These are phyloP conservation scores for Basidiobolus meristosporus DNA, from an alignment of 371 early-diverging fungal genomes.

Conservation along the genomic window DNA sequence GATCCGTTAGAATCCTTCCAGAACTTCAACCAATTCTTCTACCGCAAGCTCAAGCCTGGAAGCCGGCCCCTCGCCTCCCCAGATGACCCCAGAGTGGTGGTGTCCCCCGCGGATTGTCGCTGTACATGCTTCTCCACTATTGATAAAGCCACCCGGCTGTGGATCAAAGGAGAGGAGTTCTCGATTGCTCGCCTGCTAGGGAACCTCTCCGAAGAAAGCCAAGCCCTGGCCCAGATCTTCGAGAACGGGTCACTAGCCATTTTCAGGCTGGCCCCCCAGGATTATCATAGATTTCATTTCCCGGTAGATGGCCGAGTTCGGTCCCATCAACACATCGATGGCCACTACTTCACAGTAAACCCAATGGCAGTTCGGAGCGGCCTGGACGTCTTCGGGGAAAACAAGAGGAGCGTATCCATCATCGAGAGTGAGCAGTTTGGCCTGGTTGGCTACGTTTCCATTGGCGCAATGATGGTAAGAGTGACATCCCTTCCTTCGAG, in stretches of 20 bases:
- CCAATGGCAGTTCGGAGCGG: conserved; percentile 69
- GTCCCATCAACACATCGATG: conserved; percentile 31
- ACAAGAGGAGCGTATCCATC: conserved; percentile 47
- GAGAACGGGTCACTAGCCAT: conserved; percentile 50
- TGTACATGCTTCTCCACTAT: conserved; percentile 51
- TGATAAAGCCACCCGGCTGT: conserved; percentile 43
- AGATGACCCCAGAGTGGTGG: conserved; percentile 38
- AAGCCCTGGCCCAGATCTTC: conserved; percentile 19
- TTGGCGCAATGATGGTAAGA: conserved; percentile 73
- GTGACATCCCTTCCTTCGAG: background rate
- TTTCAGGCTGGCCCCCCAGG: conserved; percentile 74
- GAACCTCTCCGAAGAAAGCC: conserved; percentile 2
- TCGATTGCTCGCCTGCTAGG: conserved; percentile 34
- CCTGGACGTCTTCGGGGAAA: conserved; percentile 71
- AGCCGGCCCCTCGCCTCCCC: conserved; percentile 39
- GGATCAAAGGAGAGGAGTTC: conserved; percentile 78
- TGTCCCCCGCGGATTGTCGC: conserved; percentile 69
- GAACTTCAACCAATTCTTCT: conserved; percentile 79
- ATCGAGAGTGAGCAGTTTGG: conserved; percentile 53
- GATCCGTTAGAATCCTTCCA: conserved; percentile 46
- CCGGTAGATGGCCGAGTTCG: conserved; percentile 56
- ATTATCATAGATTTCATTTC: conserved; percentile 74
- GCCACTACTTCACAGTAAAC: conserved; percentile 68
- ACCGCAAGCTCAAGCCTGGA: conserved; percentile 55
- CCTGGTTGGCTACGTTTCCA: conserved; percentile 41